phyloP scores from a whole-genome alignment of 2,329 filamentous ascomycete genomes.

The Apiospora pterosperma region DNA sequence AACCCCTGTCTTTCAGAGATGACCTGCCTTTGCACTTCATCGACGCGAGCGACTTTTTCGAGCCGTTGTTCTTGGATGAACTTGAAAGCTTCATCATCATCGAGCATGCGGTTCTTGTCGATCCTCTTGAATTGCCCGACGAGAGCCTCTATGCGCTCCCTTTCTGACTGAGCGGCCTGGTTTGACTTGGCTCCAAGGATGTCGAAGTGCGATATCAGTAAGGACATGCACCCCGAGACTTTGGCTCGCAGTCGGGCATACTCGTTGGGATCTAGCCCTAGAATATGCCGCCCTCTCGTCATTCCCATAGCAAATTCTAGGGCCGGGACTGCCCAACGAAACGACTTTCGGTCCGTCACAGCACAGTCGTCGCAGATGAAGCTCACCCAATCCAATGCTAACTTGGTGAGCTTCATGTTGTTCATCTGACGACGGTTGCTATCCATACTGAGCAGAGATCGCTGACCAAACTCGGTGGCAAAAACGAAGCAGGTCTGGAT shows the following conservation, averaged over 20 bases:
- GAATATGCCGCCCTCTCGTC: slow-evolving; percentile 87
- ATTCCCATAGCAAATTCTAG: slow-evolving; percentile 97
- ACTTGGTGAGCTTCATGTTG: slow-evolving; percentile 88
- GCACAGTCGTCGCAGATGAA: slow-evolving; percentile 98
- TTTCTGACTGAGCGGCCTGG: slow-evolving; percentile 89
- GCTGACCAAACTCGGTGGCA: slow-evolving; percentile 96
- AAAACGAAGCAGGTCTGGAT: slow-evolving; percentile 98
- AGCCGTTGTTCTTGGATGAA: slow-evolving; percentile 75
- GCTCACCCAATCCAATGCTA: slow-evolving; percentile 94
- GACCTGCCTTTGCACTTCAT: slow-evolving; percentile 73
- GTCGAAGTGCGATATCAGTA: slow-evolving; percentile 97
- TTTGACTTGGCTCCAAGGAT: slow-evolving; percentile 97
- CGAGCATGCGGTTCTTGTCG: slow-evolving; percentile 68
- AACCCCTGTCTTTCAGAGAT: slow-evolving; percentile 83
- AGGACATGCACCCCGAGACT: slow-evolving; percentile 94
- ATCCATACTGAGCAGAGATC: slow-evolving; percentile 93
- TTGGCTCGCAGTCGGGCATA: slow-evolving; percentile 80
- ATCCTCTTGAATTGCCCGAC: slow-evolving; percentile 73
- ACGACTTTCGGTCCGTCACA: slow-evolving; percentile 90
- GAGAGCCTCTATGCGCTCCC: slow-evolving; percentile 78
- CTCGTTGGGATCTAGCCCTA: slow-evolving; percentile 86
- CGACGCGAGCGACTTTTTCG: slow-evolving; percentile 69
- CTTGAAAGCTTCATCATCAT: slow-evolving; percentile 81
- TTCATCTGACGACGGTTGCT: slow-evolving; percentile 95
- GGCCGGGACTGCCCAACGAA: slow-evolving; percentile 93